These are phyloP conservation scores for Populus tomentosa DNA, from an alignment of 441 rosid genomes.

Conservation along the genomic window DNA sequence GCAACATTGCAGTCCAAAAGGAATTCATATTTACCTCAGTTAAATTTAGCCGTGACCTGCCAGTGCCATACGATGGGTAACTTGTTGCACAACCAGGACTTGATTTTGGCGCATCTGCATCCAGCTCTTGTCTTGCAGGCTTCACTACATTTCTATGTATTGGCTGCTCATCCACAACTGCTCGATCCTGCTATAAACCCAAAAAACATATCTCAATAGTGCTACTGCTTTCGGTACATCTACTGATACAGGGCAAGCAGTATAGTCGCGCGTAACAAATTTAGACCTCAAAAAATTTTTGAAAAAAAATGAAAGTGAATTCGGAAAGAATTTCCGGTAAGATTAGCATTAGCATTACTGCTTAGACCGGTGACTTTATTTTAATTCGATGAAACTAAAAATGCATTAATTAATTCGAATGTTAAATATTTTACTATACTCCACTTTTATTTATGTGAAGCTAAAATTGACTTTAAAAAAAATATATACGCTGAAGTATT, in stretches of 20 bases:
- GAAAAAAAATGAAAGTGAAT: too few species aligned
- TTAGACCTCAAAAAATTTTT: neutral
- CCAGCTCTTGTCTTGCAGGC: constrained; percentile 36
- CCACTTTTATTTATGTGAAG: too few species aligned
- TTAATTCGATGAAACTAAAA: too few species aligned
- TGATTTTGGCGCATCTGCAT: constrained; percentile 31
- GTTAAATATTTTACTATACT: too few species aligned
- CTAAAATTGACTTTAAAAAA: neutral
- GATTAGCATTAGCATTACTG: too few species aligned
- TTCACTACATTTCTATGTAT: constrained; percentile 11
- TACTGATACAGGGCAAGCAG: neutral
- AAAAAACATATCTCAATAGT: constrained; percentile 31
- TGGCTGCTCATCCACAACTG: constrained; percentile 25
- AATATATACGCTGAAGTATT: neutral
- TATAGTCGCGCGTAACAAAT: neutral
- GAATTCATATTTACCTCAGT: constrained; percentile 52
- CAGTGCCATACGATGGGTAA: constrained; percentile 38
- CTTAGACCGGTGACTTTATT: too few species aligned
- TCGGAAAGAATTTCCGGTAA: too few species aligned
- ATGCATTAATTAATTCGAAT: neutral
- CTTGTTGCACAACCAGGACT: constrained; percentile 26
- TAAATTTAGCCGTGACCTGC: constrained; percentile 62
- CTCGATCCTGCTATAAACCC: constrained; percentile 48
- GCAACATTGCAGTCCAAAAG: neutral
- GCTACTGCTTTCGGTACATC: neutral